phyloP scores from a whole-genome alignment of 176 grass and related monocot species.

The Poa pratensis region DNA sequence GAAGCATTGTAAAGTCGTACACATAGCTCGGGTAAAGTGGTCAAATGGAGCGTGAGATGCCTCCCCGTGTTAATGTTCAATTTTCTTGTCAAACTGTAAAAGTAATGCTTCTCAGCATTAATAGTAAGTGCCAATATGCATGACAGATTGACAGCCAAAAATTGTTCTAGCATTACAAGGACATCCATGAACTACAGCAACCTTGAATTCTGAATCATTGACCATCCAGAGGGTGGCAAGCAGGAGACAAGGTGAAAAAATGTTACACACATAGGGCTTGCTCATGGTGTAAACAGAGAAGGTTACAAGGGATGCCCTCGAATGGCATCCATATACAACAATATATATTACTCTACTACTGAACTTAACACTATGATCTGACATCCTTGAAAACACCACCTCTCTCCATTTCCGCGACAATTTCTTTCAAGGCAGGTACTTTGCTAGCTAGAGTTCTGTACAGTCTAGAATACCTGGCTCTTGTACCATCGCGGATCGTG shows the following conservation, averaged over 20 bases:
- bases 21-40: neutral
- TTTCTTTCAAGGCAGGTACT: slow-evolving; percentile 87
- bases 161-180: neutral
- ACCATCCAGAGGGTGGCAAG: neutral
- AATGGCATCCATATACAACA: slow-evolving; percentile 57
- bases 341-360: slow-evolving; percentile 42
- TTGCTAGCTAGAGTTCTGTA: slow-evolving; percentile 95
- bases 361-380: slow-evolving; percentile 58
- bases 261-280: slow-evolving; percentile 56
- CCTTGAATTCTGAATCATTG: slow-evolving; percentile 7
- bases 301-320: slow-evolving; percentile 39
- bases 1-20: neutral
- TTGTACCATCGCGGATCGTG: slow-evolving; percentile 87
- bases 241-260: slow-evolving; percentile 27
- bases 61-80: neutral
- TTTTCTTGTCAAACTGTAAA: neutral
- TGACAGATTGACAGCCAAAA: neutral
- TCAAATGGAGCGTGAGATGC: neutral
- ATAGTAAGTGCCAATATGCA: neutral
- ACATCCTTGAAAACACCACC: slow-evolving; percentile 90
- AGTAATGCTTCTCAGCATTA: neutral
- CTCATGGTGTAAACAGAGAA: slow-evolving; percentile 37
- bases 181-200: slow-evolving; percentile 17
- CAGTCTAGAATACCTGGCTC: slow-evolving; percentile 98
- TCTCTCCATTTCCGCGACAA: slow-evolving; percentile 82